Evolutionary conservation across 2,329 filamentous ascomycete genomes (phyloP), one percentile per base, ranked within the genome.

Genomic region (Cladosporium sphaerospermum): DNA sequence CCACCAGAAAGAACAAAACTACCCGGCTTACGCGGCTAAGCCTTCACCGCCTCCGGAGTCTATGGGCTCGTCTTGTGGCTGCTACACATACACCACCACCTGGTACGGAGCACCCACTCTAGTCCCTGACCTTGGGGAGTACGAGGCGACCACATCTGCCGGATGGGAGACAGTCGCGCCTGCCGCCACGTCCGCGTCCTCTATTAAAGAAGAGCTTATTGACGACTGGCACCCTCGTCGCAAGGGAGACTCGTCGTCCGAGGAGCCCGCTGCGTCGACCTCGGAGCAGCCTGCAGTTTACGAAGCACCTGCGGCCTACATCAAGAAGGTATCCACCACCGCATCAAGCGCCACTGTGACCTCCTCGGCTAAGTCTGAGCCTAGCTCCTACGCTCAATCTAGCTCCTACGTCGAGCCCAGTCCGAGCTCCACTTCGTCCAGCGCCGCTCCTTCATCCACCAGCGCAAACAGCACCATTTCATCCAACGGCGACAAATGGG

Each of bases 21-120:
- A 39, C 5, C 54, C 54, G 16, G 52, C 44, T 39, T 53, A 45
- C 31, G 43, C 32, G 28, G 41, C 44, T 11, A 40, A 41, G 16
- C 43, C 54, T 16, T 37, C 44, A 10, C 44, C 53, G 13, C 32
- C 54, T 9, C 53, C 45, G 41, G n/a, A 49, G 31, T 45, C 53
- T 28, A 55, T 57, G 37, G 54, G 50, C 45, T 58, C 37, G 16
- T 50, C 56, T 4, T 89, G 86, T 69, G 79, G 79, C 57, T 92
- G 87, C 80, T 85, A 79, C 60, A 89, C 87, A 69, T 82, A 86
- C 75, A 86, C 83, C 73, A 80, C 80, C 69, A 88, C 84, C 67
- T 78, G 81, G 73, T 84, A 80, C 63, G 86, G 86, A 66, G 76
- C 81, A 66, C 72, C 82, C 53, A 85, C 81, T 19, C 52, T 62